Evolutionary conservation across 1,284 basidiomycete genomes (phyloP), one percentile per base, ranked within the genome.

Genomic region (Entoloma clypeatum): DNA sequence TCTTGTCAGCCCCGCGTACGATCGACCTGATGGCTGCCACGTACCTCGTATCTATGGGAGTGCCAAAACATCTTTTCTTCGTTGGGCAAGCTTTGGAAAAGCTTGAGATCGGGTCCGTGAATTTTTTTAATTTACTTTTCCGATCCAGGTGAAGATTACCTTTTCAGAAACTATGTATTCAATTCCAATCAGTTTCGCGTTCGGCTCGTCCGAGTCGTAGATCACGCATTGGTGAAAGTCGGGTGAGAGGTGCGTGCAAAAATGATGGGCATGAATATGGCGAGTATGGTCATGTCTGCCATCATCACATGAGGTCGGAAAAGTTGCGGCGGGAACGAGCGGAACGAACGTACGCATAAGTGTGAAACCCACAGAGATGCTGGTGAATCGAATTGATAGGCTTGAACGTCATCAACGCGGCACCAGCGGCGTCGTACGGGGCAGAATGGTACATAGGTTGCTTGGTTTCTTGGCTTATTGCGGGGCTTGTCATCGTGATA

Each of bases 41-140:
- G 13, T 18, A 35, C 40, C 41, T 73, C 70, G 41, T 65, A 64
- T 32, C 65, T 60, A 49, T 73, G 71, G 8, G 70, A 72, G 47
- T 75, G 75, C 73, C 74, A 76, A 44, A 65, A 73, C 45, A 57
- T 63, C 52, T 72, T 71, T 60, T 77, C 75, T 13, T 71, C 68
- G 10, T 57, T 47, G 0, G 68, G 59, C 1, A 79, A 60, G 0
- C 54, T 47, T 22, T 56, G 48, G 55, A 75, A 78, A 11, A 68
- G 47, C 46, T 68, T 58, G 39, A 72, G 70, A 3, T 63, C 58
- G 8, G 14, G 21, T 27, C 11, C 25, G n/a, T 16, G 17, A n/a
- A 10, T 16, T 23, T 13, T 25, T n/a, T 17, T 19, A 36, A 24
- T 21, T 24, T 8, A 18, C 5, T 14, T 4, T 17, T 5, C 19